Evolutionary conservation across 805 yeast species (phyloP), one percentile per base, ranked within the genome.

Genomic region (Yamadazyma philogaea): DNA sequence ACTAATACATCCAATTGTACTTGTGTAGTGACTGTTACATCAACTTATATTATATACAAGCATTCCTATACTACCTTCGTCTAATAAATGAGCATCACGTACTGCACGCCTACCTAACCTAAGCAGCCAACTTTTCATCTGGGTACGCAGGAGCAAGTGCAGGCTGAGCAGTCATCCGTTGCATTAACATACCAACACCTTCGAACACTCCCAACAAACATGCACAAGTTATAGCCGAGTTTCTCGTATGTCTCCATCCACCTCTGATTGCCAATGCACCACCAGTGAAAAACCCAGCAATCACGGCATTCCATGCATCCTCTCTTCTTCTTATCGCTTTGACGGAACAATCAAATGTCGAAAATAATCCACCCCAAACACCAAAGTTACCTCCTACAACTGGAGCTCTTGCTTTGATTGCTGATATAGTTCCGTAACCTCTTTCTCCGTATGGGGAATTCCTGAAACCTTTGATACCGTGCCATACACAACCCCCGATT

Each of bases 381-480:
- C 99, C 99, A 59, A 93, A 91, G 68, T 93, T 93, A 60, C 99
- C 99, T 53, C 99, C 99, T 42, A 91, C 89, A 38, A 91, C 96
- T 30, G 99, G 99, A 2, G 97, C 98, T 66, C 99, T 79, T 40
- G 96, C 87, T 62, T 88, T 88, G 55, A 93, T 84, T 30, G 98
- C 97, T 32, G 87, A 74, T 42, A 91, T 61, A 16, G 96, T 87
- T 43, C 99, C 98, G 46, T 79, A 66, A 57, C 95, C 77, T 71
- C 99, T 81, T 69, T 93, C 99, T 47, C 99, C 99, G 54, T 83
- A 77, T 43, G 99, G 99, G 10, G 97, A 89, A 76, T 93, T 93
- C 66, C 99, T 80, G 77, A 93, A 93, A 39, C 99, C 99, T 66
- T 93, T 93, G 61, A 93, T 84, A 61, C 98, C 97, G 73, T 93